Conservation (phyloP, 495 filamentous ascomycete genomes). For the Podospora conica region DNA sequence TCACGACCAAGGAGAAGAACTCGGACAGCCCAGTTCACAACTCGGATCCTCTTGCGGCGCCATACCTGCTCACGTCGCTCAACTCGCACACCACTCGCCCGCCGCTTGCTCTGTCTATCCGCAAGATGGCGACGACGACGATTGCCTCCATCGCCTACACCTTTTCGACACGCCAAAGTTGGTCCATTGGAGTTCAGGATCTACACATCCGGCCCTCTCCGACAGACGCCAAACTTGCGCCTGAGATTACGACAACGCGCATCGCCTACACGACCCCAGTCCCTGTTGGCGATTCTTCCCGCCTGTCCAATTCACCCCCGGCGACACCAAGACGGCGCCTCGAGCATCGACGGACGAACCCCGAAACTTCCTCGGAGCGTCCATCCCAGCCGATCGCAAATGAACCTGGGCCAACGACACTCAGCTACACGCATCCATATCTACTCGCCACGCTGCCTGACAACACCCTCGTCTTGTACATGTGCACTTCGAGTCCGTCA, state of each 20-base stretch:
- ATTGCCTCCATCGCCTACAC: constrained; percentile 83
- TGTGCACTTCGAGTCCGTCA: constrained; percentile 67
- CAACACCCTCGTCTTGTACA: constrained; percentile 84
- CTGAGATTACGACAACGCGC: constrained; percentile 43
- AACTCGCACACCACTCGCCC: constrained; percentile 74
- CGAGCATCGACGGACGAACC: neutral
- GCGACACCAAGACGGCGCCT: constrained; percentile 7
- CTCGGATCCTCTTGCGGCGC: constrained; percentile 16
- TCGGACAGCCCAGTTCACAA: neutral
- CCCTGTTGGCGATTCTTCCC: neutral
- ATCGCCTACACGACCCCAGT: constrained; percentile 40
- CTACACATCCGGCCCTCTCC: constrained; percentile 49
- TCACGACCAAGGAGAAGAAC: neutral
- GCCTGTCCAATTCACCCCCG: constrained; percentile 21
- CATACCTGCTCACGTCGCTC: constrained; percentile 69
- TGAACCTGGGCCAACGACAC: constrained; percentile 56
- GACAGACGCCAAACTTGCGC: constrained; percentile 21
- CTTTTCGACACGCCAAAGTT: constrained; percentile 61
- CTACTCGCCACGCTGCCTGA: constrained; percentile 82
- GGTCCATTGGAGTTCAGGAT: constrained; percentile 89
- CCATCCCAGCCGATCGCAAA: neutral
- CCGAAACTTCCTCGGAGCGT: neutral
- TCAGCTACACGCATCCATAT: constrained; percentile 89
- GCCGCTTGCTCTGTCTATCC: constrained; percentile 73
- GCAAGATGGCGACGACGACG: constrained; percentile 52